phyloP scores from a whole-genome alignment of 148 eudicot species.

The Cornus controversa region DNA sequence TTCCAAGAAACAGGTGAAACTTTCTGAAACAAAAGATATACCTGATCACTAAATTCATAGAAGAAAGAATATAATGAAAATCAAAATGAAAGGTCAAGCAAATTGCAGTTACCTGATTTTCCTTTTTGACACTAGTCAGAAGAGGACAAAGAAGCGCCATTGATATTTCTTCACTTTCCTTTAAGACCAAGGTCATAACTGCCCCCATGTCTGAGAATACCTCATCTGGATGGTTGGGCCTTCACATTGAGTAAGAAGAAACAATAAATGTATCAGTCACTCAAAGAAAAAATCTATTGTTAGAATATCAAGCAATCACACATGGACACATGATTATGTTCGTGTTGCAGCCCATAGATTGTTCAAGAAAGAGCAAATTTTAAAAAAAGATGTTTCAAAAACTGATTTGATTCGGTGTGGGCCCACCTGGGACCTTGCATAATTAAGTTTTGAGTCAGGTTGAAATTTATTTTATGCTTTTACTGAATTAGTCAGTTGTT shows the following conservation, averaged over 20 bases:
- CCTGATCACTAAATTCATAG: not conserved
- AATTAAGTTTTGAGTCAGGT: no score
- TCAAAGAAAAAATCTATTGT: not conserved
- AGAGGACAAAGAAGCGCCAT: constrained; percentile 58
- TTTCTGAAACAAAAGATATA: constrained; percentile 33
- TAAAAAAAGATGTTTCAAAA: no score
- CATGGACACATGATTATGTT: not conserved
- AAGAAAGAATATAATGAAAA: constrained; percentile 1
- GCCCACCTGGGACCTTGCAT: no score
- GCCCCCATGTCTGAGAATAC: constrained; percentile 62
- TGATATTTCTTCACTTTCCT: constrained; percentile 72
- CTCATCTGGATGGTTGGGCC: constrained; percentile 55
- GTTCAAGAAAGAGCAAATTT: no score
- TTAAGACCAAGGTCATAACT: constrained; percentile 65
- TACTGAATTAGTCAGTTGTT: no score
- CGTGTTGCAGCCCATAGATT: no score
- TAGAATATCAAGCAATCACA: constrained; percentile 7
- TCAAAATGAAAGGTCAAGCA: not conserved
- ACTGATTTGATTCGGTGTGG: no score
- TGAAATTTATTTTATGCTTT: no score
- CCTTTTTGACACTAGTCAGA: constrained; percentile 57
- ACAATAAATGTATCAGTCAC: constrained; percentile 1
- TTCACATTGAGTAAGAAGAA: constrained; percentile 23
- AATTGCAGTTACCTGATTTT: constrained; percentile 52
- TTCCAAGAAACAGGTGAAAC: constrained; percentile 46